Base-by-base conservation (phyloP, 805 yeast genomes). In the Hagleromyces aurorensis region DNA sequence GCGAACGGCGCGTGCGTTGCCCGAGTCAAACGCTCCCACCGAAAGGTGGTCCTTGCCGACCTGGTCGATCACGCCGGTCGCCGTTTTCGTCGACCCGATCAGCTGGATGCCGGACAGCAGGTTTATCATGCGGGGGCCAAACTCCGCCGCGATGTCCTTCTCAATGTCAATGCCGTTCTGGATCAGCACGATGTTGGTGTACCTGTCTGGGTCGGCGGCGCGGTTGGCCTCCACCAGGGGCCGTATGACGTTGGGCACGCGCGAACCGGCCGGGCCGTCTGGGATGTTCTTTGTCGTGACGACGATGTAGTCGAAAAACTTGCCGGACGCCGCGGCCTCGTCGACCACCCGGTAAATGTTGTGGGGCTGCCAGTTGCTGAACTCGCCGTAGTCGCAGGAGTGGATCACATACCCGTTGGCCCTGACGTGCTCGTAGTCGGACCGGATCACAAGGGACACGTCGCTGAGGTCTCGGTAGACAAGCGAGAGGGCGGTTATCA, bases 151-250 rank as follows among this genome's bases (percentile, higher is more conserved):
- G 12, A 76, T 59, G 9, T 78, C 76, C 38, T 62, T 60, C 33
- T 75, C 86, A 29, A 73, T 64, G 38, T 72, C 82, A 35, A 79
- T 67, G 3, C 85, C 86, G 48, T 76, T 78, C 52, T 78, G 85
- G 30, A 78, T 57, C 32, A 79, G 61, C 2, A 78, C 67, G 23
- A 77, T 56, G 9, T 71, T 55, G 5, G 78, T 67, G 16, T 33
- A 27, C 15, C 43, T 44, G 2, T 36, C 29, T 7, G 34, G 21
- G 15, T 41, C 34, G 8, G 43, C 9, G 6, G 13, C 19, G 15
- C 28, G 29, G 30, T 52, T 56, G 2, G 62, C 51, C 19, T 69
- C 57, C 21, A 78, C 60, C 3, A 72, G 69, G 0, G 76, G 72
- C 15, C 43, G 62, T 13, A 70, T 61, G 25, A 76, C 48, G 6